Base-by-base conservation (phyloP, 129 eudicot species). In the Helichrysum umbraculigerum region DNA sequence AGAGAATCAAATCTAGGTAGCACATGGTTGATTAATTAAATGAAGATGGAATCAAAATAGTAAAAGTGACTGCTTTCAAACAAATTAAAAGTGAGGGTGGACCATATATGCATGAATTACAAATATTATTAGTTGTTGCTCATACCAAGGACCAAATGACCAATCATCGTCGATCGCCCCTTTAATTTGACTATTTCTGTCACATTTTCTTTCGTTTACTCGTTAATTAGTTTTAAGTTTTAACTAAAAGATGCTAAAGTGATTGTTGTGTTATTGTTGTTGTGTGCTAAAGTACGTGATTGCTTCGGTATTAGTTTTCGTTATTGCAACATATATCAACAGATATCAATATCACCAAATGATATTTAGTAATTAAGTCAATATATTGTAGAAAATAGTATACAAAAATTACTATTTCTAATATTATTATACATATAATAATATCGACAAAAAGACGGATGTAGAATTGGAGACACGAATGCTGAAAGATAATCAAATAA, bases 81-180 rank as follows among this genome's bases (percentile, higher is more conserved):
- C 11, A 7, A 39, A 39, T n/a, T n/a, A n/a, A n/a, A n/a, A 39
- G 47, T 8, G 11, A 39, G 12, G 47, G 63, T 29, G 73, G 79
- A 5, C 72, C 71, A 14, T n/a, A n/a, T n/a, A n/a, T 25, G 28
- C 28, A 25, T n/a, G 34, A 37, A 64, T 16, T 20, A 50, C 64
- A 47, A 76, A 51, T 76, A 76, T 76, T n/a, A n/a, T n/a, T n/a
- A n/a, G n/a, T n/a, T 76, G 73, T 14, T 65, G 80, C 41, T 54
- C 56, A 66, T 51, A 22, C 57, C n/a, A n/a, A n/a, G n/a, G n/a
- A n/a, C n/a, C n/a, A n/a, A n/a, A n/a, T n/a, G n/a, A n/a, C n/a
- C 58, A 35, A 52, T 66, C 66, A 76, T 66, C 57, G 6, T 76
- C 66, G 28, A 25, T 25, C 28, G 11, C 12, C 0, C 7, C 59